These are phyloP conservation scores for Colletotrichum salicis DNA, from an alignment of 2,329 filamentous ascomycete species.

Conservation along the genomic window DNA sequence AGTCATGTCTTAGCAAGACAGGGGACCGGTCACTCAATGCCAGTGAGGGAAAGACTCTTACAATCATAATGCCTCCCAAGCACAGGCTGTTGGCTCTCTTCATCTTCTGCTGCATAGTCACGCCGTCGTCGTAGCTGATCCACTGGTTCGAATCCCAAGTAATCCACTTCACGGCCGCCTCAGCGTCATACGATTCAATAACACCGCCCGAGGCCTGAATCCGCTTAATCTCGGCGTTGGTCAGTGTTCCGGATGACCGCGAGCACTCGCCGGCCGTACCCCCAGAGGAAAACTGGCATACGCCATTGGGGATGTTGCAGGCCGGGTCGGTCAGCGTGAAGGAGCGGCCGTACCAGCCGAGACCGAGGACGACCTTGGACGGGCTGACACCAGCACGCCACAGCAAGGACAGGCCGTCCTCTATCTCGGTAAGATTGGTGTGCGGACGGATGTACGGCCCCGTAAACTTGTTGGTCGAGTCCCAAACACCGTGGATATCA, in stretches of 20 bases:
- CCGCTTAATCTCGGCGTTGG: not conserved
- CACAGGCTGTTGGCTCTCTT: not conserved
- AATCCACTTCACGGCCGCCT: not conserved
- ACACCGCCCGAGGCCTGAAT: not conserved
- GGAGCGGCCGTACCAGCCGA: constrained; percentile 38
- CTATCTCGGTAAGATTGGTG: constrained; percentile 47
- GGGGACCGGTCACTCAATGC: not conserved
- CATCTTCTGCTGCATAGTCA: not conserved
- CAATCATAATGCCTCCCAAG: not conserved
- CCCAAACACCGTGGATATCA: constrained; percentile 46
- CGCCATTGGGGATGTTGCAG: not conserved
- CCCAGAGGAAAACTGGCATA: not conserved
- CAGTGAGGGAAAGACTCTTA: not conserved
- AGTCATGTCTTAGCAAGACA: not conserved
- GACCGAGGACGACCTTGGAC: constrained; percentile 41
- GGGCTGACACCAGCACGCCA: constrained; percentile 42
- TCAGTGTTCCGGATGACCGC: not conserved
- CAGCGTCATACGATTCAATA: not conserved
- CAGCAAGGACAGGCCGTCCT: constrained; percentile 39
- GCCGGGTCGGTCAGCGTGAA: constrained; percentile 1
- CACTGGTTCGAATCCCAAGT: not conserved
- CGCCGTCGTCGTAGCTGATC: not conserved
- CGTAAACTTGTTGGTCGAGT: constrained; percentile 22
- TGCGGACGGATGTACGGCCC: constrained; percentile 41
- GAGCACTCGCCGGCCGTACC: not conserved